Evolutionary conservation across 257 asterid species (phyloP).

Genomic region (Fraxinus americana): DNA sequence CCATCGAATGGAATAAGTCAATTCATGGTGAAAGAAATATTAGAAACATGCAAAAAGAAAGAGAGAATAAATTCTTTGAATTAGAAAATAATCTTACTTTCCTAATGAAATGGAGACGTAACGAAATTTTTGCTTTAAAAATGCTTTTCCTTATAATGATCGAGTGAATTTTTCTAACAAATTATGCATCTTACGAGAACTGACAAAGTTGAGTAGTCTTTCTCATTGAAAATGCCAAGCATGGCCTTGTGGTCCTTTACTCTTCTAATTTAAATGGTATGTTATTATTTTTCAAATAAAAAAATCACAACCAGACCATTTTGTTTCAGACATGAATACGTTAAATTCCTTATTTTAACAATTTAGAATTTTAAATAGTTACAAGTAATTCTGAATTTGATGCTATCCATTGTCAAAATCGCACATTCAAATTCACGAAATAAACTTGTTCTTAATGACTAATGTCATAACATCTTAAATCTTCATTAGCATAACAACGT

Average conservation of each 20-base stretch:
- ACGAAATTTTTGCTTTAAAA: background rate
- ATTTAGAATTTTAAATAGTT: no score
- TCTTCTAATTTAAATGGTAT: background rate
- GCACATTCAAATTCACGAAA: no score
- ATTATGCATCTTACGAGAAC: constrained; percentile 26
- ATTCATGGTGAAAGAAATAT: background rate
- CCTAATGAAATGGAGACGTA: background rate
- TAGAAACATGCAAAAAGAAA: background rate
- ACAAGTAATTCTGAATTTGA: background rate
- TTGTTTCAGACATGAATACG: background rate
- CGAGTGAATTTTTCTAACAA: constrained; percentile 7
- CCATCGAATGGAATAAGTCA: background rate
- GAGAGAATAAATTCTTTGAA: constrained; percentile 4
- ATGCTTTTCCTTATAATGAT: background rate
- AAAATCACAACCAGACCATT: background rate
- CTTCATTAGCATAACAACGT: no score
- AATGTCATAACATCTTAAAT: no score
- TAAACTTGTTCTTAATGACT: no score
- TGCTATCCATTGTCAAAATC: no score
- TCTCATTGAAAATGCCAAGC: constrained; percentile 43
- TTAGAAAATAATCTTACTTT: constrained; percentile 10
- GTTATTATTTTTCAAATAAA: background rate
- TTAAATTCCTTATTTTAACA: background rate
- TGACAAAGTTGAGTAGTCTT: constrained; percentile 40
- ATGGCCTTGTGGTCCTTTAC: constrained; percentile 49